A percentile compares a stretch with the other conserved stretches of the same genome.
Conservation (phyloP, 1,284 basidiomycete species). For the Leccinum insigne region DNA sequence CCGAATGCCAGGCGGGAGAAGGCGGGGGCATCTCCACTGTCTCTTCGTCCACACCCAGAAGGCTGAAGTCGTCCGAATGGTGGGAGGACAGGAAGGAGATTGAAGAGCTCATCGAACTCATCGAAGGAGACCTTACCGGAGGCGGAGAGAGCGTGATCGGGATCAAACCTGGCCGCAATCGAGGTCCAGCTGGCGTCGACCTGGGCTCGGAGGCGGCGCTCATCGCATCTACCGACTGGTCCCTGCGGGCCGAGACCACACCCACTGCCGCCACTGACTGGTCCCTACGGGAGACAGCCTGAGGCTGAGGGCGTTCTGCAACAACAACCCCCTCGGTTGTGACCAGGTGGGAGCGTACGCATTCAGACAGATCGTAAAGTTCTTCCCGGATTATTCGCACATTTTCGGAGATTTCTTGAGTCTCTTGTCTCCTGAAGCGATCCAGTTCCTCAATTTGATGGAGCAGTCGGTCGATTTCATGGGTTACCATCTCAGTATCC, state of each 20-base stretch:
- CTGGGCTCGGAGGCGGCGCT: conserved; percentile 25
- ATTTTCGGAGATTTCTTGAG: conserved; percentile 57
- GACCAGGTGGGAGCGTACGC: conserved; percentile 30
- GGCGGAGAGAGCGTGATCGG: conserved; percentile 41
- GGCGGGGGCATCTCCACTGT: conserved; percentile 17
- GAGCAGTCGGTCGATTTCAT: conserved; percentile 67
- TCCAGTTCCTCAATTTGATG: conserved; percentile 66
- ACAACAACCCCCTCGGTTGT: conserved; percentile 23
- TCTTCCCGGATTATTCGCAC: conserved; percentile 63
- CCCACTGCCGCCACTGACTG: conserved; percentile 41
- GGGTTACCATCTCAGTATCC: conserved; percentile 46
- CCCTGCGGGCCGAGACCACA: conserved; percentile 31
- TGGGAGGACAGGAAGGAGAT: conserved; percentile 71
- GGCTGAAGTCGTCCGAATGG: conserved; percentile 67
- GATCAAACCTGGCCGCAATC: conserved; percentile 20
- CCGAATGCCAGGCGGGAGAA: conserved; percentile 33
- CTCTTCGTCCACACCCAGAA: conserved; percentile 39
- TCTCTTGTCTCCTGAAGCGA: conserved; percentile 56
- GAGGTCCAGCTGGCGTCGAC: conserved; percentile 30
- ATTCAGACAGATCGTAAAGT: conserved; percentile 55
- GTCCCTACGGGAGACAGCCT: conserved; percentile 39
- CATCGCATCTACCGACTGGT: conserved; percentile 41
- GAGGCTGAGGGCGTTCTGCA: conserved; percentile 15
- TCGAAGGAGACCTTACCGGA: conserved; percentile 42
- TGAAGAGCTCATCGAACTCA: conserved; percentile 50